Percentiles rank a stretch among this genome's conserved stretches.
phyloP scores from a whole-genome alignment of 176 grass and related monocot genomes.

The Saccharum officinarum region DNA sequence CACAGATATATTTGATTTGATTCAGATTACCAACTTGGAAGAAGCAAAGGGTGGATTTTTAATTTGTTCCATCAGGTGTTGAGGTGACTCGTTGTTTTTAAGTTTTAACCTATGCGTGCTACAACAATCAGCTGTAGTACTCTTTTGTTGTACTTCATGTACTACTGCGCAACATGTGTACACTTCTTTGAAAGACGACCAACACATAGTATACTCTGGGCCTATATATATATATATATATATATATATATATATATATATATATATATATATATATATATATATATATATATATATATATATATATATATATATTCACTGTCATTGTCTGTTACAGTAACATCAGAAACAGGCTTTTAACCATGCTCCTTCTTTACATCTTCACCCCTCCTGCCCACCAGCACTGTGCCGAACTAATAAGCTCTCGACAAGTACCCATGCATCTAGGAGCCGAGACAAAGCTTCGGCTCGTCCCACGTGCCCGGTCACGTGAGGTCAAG shows the following conservation, averaged over 20 bases:
- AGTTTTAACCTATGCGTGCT: neutral
- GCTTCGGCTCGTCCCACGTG: conserved; percentile 31
- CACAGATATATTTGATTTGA: neutral
- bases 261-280: no score
- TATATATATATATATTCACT: neutral
- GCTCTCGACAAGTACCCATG: conserved; percentile 33
- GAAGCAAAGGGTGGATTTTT: neutral
- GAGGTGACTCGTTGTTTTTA: neutral
- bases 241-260: no score
- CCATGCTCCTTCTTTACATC: no score
- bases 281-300: no score
- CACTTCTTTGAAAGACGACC: neutral
- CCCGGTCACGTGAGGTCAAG: conserved; percentile 28
- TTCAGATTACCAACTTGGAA: neutral
- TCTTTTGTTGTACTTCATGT: neutral
- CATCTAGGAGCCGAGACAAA: neutral
- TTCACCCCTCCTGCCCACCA: neutral
- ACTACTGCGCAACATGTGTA: neutral
- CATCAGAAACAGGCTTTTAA: neutral
- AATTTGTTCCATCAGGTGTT: neutral
- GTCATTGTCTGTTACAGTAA: no score
- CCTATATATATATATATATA: no score
- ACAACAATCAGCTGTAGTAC: neutral
- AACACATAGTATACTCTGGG: no score
- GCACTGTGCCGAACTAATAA: conserved; percentile 29